Evolutionary conservation across 768 basidiomycete species (phyloP), one percentile per base, ranked within the genome.

Genomic region (Jaapia argillacea): DNA sequence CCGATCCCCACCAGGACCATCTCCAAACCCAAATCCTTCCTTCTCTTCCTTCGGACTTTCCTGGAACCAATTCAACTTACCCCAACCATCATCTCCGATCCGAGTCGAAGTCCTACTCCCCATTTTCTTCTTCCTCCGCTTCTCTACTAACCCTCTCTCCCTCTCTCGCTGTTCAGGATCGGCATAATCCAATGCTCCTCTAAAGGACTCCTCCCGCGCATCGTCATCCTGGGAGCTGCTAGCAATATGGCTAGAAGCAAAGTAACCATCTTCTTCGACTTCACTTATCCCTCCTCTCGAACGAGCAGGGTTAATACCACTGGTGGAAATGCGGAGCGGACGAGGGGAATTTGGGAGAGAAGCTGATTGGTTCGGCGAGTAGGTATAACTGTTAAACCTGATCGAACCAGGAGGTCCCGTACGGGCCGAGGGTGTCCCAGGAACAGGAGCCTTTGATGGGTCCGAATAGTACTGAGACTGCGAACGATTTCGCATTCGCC

Each of bases 361-460:
- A 16, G 10, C 31, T 12, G 10, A 10, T 12, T 7, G 21, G 20
- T 22, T 12, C 10, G 13, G 10, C 7, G 10, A 60, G 1, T 76
- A 65, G 24, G 71, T 60, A 5, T 76, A 69, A 52, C 80, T 79
- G 23, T 72, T 71, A 54, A 75, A 81, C 2, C 81, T 82, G 22
- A 85, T 64, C 0, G 84, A 82, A 31, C 84, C 71, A 3, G 84
- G 85, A 24, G 83, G 81, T 10, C 84, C 85, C 3, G 83, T 85
- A 41, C 84, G 68, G 40, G 66, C 64, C 4, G 81, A 74, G 21
- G 85, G 84, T 0, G 80, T 78, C 10, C 20, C 37, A 22, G 37
- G 37, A 7, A 22, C 37, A 7, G 37, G 10, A n/a, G n/a, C n/a
- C n/a, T n/a, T n/a, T n/a, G n/a, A n/a, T n/a, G n/a, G n/a, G n/a